Percentiles rank a stretch among this genome's conserved stretches.
phyloP scores from a whole-genome alignment of 306 rosid species.

The Psophocarpus tetragonolobus region DNA sequence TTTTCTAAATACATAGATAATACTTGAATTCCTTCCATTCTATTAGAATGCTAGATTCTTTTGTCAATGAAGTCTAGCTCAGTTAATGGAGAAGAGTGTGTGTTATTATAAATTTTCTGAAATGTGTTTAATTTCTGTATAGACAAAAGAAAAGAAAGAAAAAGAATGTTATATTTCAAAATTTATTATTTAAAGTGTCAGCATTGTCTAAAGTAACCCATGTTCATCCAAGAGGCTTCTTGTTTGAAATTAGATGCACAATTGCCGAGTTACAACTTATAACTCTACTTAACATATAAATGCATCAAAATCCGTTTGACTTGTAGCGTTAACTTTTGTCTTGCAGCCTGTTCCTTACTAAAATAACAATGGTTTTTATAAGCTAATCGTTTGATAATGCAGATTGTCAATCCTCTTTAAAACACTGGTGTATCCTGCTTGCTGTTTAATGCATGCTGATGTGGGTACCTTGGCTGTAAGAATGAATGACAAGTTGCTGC shows the following conservation, averaged over 20 bases:
- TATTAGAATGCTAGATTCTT: not conserved
- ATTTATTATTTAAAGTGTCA: not conserved
- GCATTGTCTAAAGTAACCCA: not conserved
- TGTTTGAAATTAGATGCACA: not conserved
- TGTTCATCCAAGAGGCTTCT: not conserved
- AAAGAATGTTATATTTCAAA: not conserved
- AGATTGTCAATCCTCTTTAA: slow-evolving; percentile 12
- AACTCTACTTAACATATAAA: not conserved
- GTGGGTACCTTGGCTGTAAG: not conserved
- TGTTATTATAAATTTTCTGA: too few relatives aligned
- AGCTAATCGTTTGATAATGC: slow-evolving; percentile 8
- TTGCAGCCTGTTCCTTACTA: not conserved
- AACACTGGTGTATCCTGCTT: not conserved
- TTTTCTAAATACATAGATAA: not conserved
- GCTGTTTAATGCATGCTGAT: slow-evolving; percentile 18
- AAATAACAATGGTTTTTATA: not conserved
- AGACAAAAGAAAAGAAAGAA: too few relatives aligned
- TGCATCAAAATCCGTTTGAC: not conserved
- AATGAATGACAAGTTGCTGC: slow-evolving; percentile 5
- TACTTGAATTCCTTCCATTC: not conserved
- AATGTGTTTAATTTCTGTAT: too few relatives aligned
- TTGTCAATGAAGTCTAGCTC: too few relatives aligned
- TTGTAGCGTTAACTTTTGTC: not conserved
- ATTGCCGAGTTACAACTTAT: not conserved
- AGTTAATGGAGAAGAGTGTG: too few relatives aligned